Conservation (phyloP, 1,284 basidiomycete species). For the Austroboletus olivaceoglutinosus region DNA sequence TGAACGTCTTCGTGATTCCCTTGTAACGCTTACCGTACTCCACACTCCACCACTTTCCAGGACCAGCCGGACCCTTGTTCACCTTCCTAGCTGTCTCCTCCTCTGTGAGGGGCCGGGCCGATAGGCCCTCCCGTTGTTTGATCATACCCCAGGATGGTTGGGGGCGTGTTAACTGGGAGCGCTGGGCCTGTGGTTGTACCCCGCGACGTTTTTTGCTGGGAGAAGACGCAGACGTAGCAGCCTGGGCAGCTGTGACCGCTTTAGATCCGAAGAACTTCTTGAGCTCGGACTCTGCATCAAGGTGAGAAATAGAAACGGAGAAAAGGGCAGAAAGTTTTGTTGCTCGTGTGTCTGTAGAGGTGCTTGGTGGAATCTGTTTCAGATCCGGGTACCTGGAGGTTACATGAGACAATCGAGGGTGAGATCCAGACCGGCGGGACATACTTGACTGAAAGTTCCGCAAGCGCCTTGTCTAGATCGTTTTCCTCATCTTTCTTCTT, state of each 20-base stretch:
- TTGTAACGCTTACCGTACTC: conserved; percentile 84
- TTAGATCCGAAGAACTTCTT: conserved; percentile 90
- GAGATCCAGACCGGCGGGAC: conserved; percentile 17
- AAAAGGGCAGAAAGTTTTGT: conserved; percentile 58
- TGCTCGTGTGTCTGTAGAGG: conserved; percentile 7
- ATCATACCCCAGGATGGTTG: conserved; percentile 62
- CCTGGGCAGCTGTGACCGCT: conserved; percentile 65
- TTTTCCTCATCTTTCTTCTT: conserved; percentile 65
- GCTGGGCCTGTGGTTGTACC: conserved; percentile 34
- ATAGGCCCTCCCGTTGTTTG: conserved; percentile 66
- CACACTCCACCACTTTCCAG: conserved; percentile 83
- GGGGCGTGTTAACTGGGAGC: conserved; percentile 64
- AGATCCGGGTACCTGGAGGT: conserved; percentile 53
- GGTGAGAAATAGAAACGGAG: conserved; percentile 70
- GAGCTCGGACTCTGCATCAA: conserved; percentile 87
- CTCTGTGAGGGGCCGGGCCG: conserved; percentile 53
- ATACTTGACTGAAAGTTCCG: conserved; percentile 76
- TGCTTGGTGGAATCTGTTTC: conserved; percentile 35
- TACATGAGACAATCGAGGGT: background rate
- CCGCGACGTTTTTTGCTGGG: conserved; percentile 32
- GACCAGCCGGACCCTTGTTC: conserved; percentile 39
- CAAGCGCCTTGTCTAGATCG: conserved; percentile 80
- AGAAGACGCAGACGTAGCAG: conserved; percentile 31
- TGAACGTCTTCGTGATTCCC: conserved; percentile 75
- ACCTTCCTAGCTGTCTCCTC: conserved; percentile 53